These are phyloP conservation scores for Obelidium mucronatum DNA, from an alignment of 192 early-diverging fungal species.

Conservation along the genomic window DNA sequence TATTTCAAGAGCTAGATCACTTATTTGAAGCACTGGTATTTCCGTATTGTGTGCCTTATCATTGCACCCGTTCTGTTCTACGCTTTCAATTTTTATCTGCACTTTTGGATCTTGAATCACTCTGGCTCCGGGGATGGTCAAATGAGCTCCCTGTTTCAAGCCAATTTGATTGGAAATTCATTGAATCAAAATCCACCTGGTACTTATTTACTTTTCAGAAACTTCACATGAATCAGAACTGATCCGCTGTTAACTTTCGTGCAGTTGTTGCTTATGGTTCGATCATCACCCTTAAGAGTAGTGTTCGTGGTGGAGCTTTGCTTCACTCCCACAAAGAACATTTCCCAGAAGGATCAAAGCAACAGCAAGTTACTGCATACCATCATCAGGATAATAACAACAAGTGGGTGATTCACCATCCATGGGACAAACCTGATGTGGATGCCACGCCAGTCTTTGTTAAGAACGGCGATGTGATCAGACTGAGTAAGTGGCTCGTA, in stretches of 20 bases:
- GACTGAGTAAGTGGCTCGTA: conserved; percentile 60
- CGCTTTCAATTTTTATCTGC: conserved; percentile 80
- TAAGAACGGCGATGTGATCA: conserved; percentile 80
- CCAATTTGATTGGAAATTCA: conserved; percentile 81
- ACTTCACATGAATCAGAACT: not conserved
- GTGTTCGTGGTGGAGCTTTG: conserved; percentile 82
- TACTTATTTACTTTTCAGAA: conserved; percentile 32
- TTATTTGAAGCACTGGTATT: conserved; percentile 86
- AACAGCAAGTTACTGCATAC: conserved; percentile 98
- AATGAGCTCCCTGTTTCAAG: conserved; percentile 98
- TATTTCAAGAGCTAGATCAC: conserved; percentile 39
- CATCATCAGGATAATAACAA: conserved; percentile 94
- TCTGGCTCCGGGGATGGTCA: conserved; percentile 87
- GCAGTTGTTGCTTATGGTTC: conserved; percentile 95
- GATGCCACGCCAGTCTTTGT: conserved; percentile 65
- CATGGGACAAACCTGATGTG: conserved; percentile 52
- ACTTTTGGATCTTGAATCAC: conserved; percentile 85
- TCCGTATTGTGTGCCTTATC: conserved; percentile 81
- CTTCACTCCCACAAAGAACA: conserved; percentile 93
- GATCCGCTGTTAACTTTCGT: not conserved
- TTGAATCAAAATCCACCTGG: conserved; percentile 83
- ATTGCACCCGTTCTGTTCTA: conserved; percentile 85
- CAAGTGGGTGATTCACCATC: conserved; percentile 79
- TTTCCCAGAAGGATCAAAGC: conserved; percentile 86
- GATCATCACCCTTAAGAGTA: conserved; percentile 83